Evolutionary conservation across 2,329 filamentous ascomycete species (phyloP).

Genomic region (Trichoderma atroviride): DNA sequence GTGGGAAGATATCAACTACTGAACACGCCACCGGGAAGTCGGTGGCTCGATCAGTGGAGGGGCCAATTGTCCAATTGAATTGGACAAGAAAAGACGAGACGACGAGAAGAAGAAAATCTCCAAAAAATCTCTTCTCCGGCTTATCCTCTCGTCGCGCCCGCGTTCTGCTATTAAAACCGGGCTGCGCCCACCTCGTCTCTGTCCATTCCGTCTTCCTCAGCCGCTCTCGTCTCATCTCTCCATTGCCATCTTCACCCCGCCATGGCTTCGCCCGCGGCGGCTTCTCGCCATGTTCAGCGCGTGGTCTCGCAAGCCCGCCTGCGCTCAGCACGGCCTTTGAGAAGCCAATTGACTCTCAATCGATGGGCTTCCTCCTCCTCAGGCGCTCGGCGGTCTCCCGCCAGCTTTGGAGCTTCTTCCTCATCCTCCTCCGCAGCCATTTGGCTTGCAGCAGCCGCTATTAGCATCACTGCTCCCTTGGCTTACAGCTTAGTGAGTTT

Average conservation of each 20-base stretch:
- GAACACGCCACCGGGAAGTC: conserved; percentile 22
- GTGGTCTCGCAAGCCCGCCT: conserved; percentile 37
- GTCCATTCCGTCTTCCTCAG: neutral
- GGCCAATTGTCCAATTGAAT: conserved; percentile 13
- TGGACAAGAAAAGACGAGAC: neutral
- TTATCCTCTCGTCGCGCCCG: neutral
- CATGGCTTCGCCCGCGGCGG: conserved; percentile 35
- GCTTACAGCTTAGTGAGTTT: conserved; percentile 61
- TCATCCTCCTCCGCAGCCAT: conserved; percentile 32
- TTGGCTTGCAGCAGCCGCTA: conserved; percentile 45
- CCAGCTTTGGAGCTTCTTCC: conserved; percentile 29
- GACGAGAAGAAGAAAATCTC: neutral
- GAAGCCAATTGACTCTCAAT: conserved; percentile 35
- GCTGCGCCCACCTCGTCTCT: neutral
- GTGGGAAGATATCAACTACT: conserved; percentile 20
- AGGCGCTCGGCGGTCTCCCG: conserved; percentile 29
- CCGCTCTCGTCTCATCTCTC: neutral
- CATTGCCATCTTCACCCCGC: neutral
- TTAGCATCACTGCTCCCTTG: conserved; percentile 56
- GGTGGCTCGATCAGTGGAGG: conserved; percentile 23
- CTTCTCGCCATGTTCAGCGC: conserved; percentile 37
- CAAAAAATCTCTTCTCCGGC: neutral
- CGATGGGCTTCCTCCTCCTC: conserved; percentile 36
- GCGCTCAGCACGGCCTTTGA: conserved; percentile 32
- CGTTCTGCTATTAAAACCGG: conserved; percentile 3